phyloP scores from a whole-genome alignment of 2,329 filamentous ascomycete species.

The Ascochyta lentis region DNA sequence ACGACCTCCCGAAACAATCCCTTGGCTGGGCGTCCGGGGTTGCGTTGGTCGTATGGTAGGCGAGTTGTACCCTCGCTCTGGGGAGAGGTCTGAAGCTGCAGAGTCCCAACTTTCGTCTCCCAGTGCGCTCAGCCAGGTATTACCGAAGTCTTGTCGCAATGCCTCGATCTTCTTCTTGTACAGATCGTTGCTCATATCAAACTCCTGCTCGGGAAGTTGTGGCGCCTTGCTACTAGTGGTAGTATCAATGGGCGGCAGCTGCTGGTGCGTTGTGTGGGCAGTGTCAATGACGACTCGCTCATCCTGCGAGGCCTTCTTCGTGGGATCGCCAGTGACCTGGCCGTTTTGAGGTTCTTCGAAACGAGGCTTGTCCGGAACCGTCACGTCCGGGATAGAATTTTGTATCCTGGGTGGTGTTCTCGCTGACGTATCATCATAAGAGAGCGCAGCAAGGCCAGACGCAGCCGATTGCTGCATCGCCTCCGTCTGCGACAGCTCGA shows the following conservation, averaged over 20 bases:
- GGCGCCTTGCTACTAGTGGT: constrained; percentile 28
- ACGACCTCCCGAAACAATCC: constrained; percentile 49
- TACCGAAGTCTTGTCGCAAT: constrained; percentile 82
- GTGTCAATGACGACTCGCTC: constrained; percentile 29
- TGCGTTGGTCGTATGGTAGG: constrained; percentile 41
- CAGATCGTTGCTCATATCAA: constrained; percentile 73
- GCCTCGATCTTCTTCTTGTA: constrained; percentile 90
- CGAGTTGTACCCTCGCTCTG: constrained; percentile 41
- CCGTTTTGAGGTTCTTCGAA: constrained; percentile 37
- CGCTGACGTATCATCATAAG: constrained; percentile 31
- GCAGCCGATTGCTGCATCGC: constrained; percentile 40
- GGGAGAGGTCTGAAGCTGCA: constrained; percentile 40
- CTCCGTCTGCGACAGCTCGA: constrained; percentile 62
- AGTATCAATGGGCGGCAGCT: constrained; percentile 44
- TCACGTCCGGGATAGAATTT: constrained; percentile 20
- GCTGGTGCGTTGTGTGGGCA: constrained; percentile 34
- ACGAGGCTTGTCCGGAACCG: constrained; percentile 28
- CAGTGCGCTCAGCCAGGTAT: constrained; percentile 84
- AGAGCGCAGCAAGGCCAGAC: constrained; percentile 38
- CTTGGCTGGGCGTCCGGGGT: constrained; percentile 46
- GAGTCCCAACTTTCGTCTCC: constrained; percentile 73
- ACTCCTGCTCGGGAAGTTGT: constrained; percentile 52
- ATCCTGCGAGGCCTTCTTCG: constrained; percentile 33
- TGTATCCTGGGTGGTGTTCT: constrained; percentile 28
- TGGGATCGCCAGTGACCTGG: constrained; percentile 38